phyloP scores from a whole-genome alignment of 345 rosid genomes.

The Isatis tinctoria region DNA sequence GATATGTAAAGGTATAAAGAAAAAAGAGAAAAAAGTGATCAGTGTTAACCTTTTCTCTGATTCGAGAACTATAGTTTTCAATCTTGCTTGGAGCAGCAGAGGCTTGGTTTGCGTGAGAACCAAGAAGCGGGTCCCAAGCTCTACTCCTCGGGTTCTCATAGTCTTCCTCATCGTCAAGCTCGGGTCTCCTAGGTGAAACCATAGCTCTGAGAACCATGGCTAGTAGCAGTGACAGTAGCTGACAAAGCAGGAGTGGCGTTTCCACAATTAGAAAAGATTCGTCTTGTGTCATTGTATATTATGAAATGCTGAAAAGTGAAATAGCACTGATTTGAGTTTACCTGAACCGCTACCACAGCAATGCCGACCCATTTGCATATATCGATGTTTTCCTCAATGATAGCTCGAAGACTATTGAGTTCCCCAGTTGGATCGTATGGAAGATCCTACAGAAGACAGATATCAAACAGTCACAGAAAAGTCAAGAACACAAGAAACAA shows the following conservation, averaged over 20 bases:
- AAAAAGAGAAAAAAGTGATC: neutral
- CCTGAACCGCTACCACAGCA: conserved; percentile 64
- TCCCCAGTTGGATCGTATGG: conserved; percentile 92
- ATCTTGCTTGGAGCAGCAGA: conserved; percentile 51
- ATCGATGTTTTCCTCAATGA: conserved; percentile 62
- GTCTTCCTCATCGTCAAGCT: conserved; percentile 62
- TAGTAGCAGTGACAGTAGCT: conserved; percentile 67
- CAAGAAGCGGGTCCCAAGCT: conserved; percentile 69
- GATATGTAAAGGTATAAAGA: neutral
- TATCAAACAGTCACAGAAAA: neutral
- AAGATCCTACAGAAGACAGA: conserved; percentile 65
- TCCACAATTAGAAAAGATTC: neutral
- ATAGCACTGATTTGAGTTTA: conserved; percentile 15
- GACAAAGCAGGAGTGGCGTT: neutral
- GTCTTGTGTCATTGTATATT: neutral
- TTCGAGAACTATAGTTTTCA: conserved; percentile 59
- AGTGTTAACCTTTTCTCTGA: conserved; percentile 71
- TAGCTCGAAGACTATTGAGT: conserved; percentile 58
- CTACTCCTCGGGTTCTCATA: conserved; percentile 54
- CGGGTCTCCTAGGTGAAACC: conserved; percentile 47
- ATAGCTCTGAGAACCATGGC: conserved; percentile 71
- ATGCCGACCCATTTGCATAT: conserved; percentile 87
- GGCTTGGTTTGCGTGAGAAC: conserved; percentile 52
- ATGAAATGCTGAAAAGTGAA: neutral
- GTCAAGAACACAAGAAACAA: conserved; percentile 2